Evolutionary conservation across 1,284 basidiomycete species (phyloP).

Genomic region (Filobasidium uniguttulatum): DNA sequence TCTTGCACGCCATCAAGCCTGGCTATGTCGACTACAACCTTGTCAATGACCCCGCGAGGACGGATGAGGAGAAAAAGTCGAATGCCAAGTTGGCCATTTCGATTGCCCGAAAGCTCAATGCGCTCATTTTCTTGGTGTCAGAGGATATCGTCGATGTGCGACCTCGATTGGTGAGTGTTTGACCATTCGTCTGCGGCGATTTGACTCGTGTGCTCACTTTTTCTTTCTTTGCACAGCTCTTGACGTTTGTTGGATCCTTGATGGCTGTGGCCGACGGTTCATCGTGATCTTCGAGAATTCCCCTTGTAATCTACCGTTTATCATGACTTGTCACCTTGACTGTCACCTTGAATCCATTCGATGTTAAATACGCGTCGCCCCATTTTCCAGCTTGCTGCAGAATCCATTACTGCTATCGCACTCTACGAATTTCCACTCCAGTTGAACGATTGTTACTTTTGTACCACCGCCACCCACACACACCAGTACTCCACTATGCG

Average conservation of each 20-base stretch:
- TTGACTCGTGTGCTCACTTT: constrained; percentile 39
- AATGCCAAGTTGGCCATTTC: constrained; percentile 96
- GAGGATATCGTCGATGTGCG: constrained; percentile 88
- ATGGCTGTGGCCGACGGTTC: constrained; percentile 13
- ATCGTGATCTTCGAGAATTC: no score
- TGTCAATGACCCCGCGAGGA: constrained; percentile 52
- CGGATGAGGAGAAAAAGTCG: constrained; percentile 77
- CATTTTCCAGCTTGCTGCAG: no score
- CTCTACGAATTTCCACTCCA: no score
- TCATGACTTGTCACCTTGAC: no score
- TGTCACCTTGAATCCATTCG: no score
- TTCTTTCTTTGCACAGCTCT: constrained; percentile 39
- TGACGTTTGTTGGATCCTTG: constrained; percentile 15
- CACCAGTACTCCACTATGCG: no score
- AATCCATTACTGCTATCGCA: no score
- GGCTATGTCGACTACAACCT: constrained; percentile 89
- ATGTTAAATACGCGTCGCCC: no score
- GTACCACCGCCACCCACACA: no score
- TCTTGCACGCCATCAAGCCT: constrained; percentile 78
- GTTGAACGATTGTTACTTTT: no score
- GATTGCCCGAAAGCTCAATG: constrained; percentile 93
- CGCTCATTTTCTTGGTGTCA: constrained; percentile 91
- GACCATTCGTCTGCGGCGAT: not conserved
- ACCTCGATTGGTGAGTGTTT: constrained; percentile 54
- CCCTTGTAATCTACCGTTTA: no score